Evolutionary conservation across 352 stramenopile genomes (phyloP).

Genomic region (Aphanomyces cochlioides): DNA sequence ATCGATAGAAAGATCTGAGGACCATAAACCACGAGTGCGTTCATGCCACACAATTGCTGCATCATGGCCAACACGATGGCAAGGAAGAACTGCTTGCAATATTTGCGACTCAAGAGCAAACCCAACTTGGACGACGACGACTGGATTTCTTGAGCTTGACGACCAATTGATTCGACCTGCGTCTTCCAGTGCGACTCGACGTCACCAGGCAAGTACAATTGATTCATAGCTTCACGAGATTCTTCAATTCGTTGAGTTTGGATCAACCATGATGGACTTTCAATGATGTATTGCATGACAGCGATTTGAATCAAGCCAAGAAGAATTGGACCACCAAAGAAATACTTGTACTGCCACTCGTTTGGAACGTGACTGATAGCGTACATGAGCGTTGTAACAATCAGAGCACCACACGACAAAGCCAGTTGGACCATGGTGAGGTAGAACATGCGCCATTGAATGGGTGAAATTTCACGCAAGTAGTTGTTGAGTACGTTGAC

Average conservation of each 20-base stretch:
- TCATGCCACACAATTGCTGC: constrained; percentile 25
- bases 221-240: constrained; percentile 33
- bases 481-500: constrained; percentile 41
- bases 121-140: constrained; percentile 9
- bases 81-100: constrained; percentile 27
- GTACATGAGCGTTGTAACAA: constrained; percentile 40
- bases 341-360: constrained; percentile 48
- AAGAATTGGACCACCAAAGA: constrained; percentile 44
- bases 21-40: constrained; percentile 22
- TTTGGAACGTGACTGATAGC: constrained; percentile 45
- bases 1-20: constrained; percentile 5
- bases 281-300: constrained; percentile 37
- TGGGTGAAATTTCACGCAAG: constrained; percentile 40
- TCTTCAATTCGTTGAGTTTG: constrained; percentile 35
- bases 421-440: constrained; percentile 44
- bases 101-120: constrained; percentile 35
- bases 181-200: constrained; percentile 31
- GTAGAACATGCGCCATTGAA: constrained; percentile 33
- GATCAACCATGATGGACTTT: constrained; percentile 44
- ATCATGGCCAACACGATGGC: constrained; percentile 6
- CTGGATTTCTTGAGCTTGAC: background rate
- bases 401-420: constrained; percentile 46
- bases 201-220: constrained; percentile 35
- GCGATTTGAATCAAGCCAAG: constrained; percentile 47
- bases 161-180: constrained; percentile 19